These are phyloP conservation scores for Yamadazyma phyllophila DNA, from an alignment of 805 yeast species.

Conservation along the genomic window DNA sequence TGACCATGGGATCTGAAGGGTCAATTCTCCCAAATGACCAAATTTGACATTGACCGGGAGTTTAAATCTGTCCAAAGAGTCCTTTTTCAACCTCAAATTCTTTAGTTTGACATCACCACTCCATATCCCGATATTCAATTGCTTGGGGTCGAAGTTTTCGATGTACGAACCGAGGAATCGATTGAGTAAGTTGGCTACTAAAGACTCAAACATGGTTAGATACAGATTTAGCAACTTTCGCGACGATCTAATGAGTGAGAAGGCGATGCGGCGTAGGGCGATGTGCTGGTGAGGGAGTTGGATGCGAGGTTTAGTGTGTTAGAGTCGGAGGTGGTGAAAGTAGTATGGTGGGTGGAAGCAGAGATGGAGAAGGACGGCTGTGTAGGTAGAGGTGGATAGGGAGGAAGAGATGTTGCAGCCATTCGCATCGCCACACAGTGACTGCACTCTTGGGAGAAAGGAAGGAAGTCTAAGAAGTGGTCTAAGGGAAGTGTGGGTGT, in stretches of 20 bases:
- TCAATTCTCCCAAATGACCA: constrained; percentile 87
- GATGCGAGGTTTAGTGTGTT: too few relatives aligned
- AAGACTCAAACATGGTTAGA: constrained; percentile 56
- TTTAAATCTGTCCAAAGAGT: constrained; percentile 81
- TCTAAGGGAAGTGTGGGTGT: too few relatives aligned
- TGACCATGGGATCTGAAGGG: constrained; percentile 95
- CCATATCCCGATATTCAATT: constrained; percentile 95
- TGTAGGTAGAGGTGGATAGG: too few relatives aligned
- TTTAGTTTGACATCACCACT: constrained; percentile 90
- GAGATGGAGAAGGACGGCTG: too few relatives aligned
- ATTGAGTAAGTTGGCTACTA: constrained; percentile 62
- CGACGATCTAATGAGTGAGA: neutral
- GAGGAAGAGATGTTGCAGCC: too few relatives aligned
- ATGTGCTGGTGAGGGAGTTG: too few relatives aligned
- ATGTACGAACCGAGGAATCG: constrained; percentile 70
- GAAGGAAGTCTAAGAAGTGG: too few relatives aligned
- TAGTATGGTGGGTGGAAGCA: too few relatives aligned
- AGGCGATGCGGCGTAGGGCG: too few relatives aligned
- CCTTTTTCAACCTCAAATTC: constrained; percentile 77
- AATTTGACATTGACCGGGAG: constrained; percentile 84
- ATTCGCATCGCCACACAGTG: too few relatives aligned
- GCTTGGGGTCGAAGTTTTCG: constrained; percentile 94
- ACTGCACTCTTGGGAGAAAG: too few relatives aligned
- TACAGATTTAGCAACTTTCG: neutral
- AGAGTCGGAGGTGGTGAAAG: too few relatives aligned